Evolutionary conservation across 2,329 filamentous ascomycete species (phyloP).

Genomic region (Salinomyces thailandicus): DNA sequence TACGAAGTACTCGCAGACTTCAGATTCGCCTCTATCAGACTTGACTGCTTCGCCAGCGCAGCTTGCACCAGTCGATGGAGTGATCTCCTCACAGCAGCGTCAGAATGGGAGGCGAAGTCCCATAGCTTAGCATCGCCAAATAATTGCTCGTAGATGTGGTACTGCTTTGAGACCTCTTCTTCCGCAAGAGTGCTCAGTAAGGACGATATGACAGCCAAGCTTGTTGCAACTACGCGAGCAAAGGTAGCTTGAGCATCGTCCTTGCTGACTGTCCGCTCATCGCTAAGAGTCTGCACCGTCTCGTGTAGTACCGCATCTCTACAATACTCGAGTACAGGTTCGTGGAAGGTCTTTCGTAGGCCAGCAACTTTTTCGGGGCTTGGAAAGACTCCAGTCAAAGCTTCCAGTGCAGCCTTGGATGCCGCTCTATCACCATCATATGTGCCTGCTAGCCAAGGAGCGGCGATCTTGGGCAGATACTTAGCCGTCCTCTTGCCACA

Average conservation of each 20-base stretch:
- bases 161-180: slow-evolving; percentile 50
- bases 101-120: slow-evolving; percentile 46
- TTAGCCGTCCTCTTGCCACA: slow-evolving; percentile 74
- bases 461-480: slow-evolving; percentile 65
- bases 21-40: slow-evolving; percentile 28
- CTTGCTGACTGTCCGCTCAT: slow-evolving; percentile 69
- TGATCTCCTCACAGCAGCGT: slow-evolving; percentile 48
- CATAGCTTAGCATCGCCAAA: slow-evolving; percentile 54
- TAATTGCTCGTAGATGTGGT: slow-evolving; percentile 53
- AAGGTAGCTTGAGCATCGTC: slow-evolving; percentile 86
- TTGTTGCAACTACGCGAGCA: slow-evolving; percentile 60
- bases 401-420: slow-evolving; percentile 64
- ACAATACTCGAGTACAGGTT: slow-evolving; percentile 71
- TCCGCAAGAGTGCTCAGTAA: slow-evolving; percentile 36
- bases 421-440: slow-evolving; percentile 78
- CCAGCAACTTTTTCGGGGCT: slow-evolving; percentile 66
- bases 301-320: slow-evolving; percentile 67
- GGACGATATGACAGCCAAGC: slow-evolving; percentile 44
- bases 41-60: slow-evolving; percentile 38
- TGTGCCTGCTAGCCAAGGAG: slow-evolving; percentile 80
- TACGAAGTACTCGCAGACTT: slow-evolving; percentile 57
- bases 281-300: slow-evolving; percentile 71
- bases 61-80: slow-evolving; percentile 47
- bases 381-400: slow-evolving; percentile 63
- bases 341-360: slow-evolving; percentile 74